A percentile compares a stretch with the other conserved stretches of the same genome.
Conservation (phyloP, 2,329 filamentous ascomycete species). For the Colletotrichum coccodes region DNA sequence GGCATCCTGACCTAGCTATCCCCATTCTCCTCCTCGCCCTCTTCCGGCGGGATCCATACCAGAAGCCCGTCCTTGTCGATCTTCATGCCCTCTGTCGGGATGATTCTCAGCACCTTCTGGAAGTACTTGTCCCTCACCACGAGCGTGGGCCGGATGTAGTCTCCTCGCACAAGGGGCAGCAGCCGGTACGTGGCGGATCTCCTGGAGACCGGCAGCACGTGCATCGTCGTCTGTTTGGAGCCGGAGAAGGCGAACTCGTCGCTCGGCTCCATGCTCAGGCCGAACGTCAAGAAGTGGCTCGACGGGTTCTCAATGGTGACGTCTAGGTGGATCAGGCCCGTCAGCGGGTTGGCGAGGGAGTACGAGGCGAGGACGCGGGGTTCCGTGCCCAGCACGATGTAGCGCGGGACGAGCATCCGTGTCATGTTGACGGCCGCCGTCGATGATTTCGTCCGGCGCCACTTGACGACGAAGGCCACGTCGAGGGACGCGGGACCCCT, state of each 20-base stretch:
- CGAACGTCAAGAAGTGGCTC: conserved; percentile 93
- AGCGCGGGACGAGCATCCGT: conserved; percentile 79
- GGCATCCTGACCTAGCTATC: conserved; percentile 13
- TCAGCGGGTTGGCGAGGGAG: conserved; percentile 50
- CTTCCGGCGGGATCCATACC: conserved; percentile 67
- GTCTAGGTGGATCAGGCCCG: conserved; percentile 56
- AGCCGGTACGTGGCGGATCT: conserved; percentile 79
- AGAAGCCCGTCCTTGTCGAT: conserved; percentile 71
- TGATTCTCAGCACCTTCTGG: conserved; percentile 86
- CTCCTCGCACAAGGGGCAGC: conserved; percentile 71
- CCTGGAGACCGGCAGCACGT: conserved; percentile 84
- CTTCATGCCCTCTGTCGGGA: conserved; percentile 80
- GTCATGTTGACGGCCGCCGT: conserved; percentile 65
- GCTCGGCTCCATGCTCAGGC: conserved; percentile 89
- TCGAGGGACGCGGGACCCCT: conserved; percentile 80
- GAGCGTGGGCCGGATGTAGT: conserved; percentile 78
- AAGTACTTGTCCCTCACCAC: conserved; percentile 91
- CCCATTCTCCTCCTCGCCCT: conserved; percentile 40
- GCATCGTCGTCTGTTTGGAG: conserved; percentile 81
- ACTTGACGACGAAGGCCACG: conserved; percentile 78
- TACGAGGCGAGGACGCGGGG: conserved; percentile 81
- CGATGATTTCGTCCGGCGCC: conserved; percentile 67
- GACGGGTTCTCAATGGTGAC: conserved; percentile 91
- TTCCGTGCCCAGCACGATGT: conserved; percentile 83
- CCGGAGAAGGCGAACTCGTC: conserved; percentile 95